Percentiles rank a stretch among this genome's conserved stretches.
Conservation (phyloP, 1,284 basidiomycete genomes). For the Pseudozyma thailandica region DNA sequence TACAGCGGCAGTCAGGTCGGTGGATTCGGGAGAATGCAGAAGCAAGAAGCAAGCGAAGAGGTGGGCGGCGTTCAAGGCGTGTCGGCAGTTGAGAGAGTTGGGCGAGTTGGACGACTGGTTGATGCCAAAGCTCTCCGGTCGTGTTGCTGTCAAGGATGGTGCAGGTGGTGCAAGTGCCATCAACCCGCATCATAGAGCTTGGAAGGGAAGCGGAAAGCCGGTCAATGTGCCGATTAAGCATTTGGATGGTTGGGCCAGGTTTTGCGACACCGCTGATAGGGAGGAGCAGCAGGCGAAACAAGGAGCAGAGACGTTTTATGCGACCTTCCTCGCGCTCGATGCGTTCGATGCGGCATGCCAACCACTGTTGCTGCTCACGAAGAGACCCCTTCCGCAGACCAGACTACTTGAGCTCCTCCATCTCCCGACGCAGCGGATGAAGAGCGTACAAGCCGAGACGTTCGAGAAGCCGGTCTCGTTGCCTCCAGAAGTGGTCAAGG, state of each 20-base stretch:
- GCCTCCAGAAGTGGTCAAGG: background rate
- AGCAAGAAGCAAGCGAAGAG: conserved; percentile 47
- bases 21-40: conserved; percentile 17
- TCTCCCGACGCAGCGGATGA: background rate
- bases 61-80: conserved; percentile 47
- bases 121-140: conserved; percentile 27
- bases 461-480: conserved; percentile 3
- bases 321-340: conserved; percentile 26
- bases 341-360: conserved; percentile 10
- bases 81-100: conserved; percentile 31
- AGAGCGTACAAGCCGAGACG: conserved; percentile 1
- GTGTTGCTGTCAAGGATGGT: background rate
- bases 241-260: conserved; percentile 30
- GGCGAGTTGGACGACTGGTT: conserved; percentile 50
- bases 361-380: conserved; percentile 29
- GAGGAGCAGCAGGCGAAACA: background rate
- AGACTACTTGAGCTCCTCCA: conserved; percentile 15
- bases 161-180: background rate
- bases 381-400: conserved; percentile 15
- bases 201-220: conserved; percentile 21
- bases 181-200: conserved; percentile 28
- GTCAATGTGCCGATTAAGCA: conserved; percentile 27
- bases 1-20: conserved; percentile 27
- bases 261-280: background rate
- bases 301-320: conserved; percentile 1